These are phyloP conservation scores for Trichaptum fuscoviolaceum DNA, from an alignment of 768 basidiomycete species.

Conservation along the genomic window DNA sequence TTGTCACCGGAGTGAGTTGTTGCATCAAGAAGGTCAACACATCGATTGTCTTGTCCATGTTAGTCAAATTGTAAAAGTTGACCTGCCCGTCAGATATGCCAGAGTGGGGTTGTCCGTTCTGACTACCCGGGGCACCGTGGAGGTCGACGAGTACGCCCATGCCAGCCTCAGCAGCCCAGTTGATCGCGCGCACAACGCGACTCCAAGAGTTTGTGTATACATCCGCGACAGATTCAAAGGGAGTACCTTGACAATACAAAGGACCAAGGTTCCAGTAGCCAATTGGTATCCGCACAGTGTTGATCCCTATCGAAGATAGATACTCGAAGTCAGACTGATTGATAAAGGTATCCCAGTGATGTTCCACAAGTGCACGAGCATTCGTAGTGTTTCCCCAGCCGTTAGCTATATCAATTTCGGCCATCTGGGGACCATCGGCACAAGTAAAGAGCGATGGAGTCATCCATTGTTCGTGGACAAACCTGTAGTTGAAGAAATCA, in stretches of 20 bases:
- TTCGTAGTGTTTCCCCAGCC: slow-evolving; percentile 46
- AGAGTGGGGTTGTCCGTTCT: slow-evolving; percentile 39
- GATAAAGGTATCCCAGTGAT: slow-evolving; percentile 75
- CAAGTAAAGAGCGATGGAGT: slow-evolving; percentile 58
- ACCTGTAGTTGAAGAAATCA: slow-evolving; percentile 36
- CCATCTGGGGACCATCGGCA: slow-evolving; percentile 42
- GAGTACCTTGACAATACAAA: slow-evolving; percentile 27
- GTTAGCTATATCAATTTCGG: slow-evolving; percentile 63
- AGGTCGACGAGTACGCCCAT: slow-evolving; percentile 51
- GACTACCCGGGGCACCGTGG: slow-evolving; percentile 48
- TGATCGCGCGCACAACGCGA: slow-evolving; percentile 38
- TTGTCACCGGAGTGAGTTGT: slow-evolving; percentile 28
- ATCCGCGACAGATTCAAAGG: slow-evolving; percentile 35
- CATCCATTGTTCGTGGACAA: slow-evolving; percentile 75
- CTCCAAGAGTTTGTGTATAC: slow-evolving; percentile 43
- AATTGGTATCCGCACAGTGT: slow-evolving; percentile 54
- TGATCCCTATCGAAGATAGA: slow-evolving; percentile 52
- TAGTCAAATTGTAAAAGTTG: slow-evolving; percentile 31
- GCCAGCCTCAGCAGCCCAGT: slow-evolving; percentile 32
- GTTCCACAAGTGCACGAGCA: slow-evolving; percentile 50
- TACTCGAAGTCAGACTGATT: slow-evolving; percentile 59
- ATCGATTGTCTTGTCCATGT: slow-evolving; percentile 34
- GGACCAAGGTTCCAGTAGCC: slow-evolving; percentile 45
- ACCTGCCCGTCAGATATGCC: slow-evolving; percentile 38
- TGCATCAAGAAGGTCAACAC: slow-evolving; percentile 33